Evolutionary conservation across 1,284 basidiomycete genomes (phyloP), one percentile per base, ranked within the genome.

Genomic region (Austroboletus olivaceoglutinosus): DNA sequence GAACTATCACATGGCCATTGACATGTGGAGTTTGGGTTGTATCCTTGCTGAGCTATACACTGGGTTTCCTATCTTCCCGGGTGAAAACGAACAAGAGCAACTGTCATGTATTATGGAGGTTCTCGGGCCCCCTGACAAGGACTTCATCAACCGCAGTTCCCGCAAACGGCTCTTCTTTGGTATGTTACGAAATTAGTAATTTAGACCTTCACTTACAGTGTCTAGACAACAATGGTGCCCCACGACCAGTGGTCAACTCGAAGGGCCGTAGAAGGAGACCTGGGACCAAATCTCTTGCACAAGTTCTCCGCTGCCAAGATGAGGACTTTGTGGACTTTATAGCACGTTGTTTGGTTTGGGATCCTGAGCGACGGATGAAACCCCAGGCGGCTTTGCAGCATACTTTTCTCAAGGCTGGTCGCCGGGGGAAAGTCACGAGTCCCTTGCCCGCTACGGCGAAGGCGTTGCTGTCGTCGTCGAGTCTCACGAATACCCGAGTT

Each of bases 31-130:
- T 76, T 73, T 99, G 57, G 97, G 96, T 21, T 99, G 97, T 64
- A 99, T 99, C 58, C 76, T 99, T 46, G 96, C 95, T 19, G 97
- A 99, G 72, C 76, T 99, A 39, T 97, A 92, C 72, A 99, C 97
- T n/a, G 97, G 97, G 1, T 98, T 94, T 70, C 97, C 97, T 0
- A 95, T 99, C 63, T 99, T 99, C 73, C 96, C 96, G 0, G 96
- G 96, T n/a, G 96, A 98, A 73, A 97, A 97, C 66, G 97, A 99
- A 71, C 94, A 98, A 72, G 96, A 99, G 69, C 97, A 99, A 65
- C 74, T 99, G 53, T 91, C 95, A 6, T 99, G 97, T 70, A 99
- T 99, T 71, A 99, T 99, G 96, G 97, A 99, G 70, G 90, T 99
- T 8, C 83, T 99, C 38, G 97, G 97, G 13, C 76, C 94, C 30